Evolutionary conservation across 768 basidiomycete species (phyloP), one percentile per base, ranked within the genome.

Genomic region (Paxillus involutus): DNA sequence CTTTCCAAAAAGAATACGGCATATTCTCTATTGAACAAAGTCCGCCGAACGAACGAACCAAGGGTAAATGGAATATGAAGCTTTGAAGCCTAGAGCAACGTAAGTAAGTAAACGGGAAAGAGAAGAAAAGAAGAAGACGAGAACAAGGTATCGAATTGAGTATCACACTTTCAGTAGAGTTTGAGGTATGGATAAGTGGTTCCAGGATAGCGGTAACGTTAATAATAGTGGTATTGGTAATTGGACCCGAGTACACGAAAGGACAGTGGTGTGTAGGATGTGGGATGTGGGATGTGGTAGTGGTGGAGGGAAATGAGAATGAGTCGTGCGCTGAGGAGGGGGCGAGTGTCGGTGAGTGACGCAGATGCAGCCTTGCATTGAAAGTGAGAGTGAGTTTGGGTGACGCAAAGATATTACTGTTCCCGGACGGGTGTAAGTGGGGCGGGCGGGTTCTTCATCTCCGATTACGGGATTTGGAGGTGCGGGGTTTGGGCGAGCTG

Each of bases 401-500:
- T 52, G 40, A 44, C 35, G 44, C 51, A 37, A 52, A 33, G 16
- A 33, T 46, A 49, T 7, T 32, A 7, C 32, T 32, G 32, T 32
- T 32, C 13, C 35, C 5, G 35, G 35, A 12, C 35, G 39, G 16
- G n/a, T 35, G 30, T 42, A 32, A 52, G 4, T n/a, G 12, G 14
- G 13, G 37, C n/a, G 13, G 16, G 4, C 19, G 17, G 10, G 7
- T n/a, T 12, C 10, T 17, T 59, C 60, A 74, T 53, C 78, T 79
- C 53, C 83, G 79, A 39, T 76, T 77, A 59, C 83, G 81, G 56
- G 81, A 80, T 67, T 85, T 85, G 37, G 81, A 77, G 44, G 66
- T 70, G 49, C 82, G 77, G 0, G 80, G 78, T 13, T 69, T 71
- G 3, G 69, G 68, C 17, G 76, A 62, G 19, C 74, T 68, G 3